Percentiles rank a stretch among this genome's conserved stretches.
phyloP scores from a whole-genome alignment of 495 filamentous ascomycete species.

The Penicillium atrosanguineum region DNA sequence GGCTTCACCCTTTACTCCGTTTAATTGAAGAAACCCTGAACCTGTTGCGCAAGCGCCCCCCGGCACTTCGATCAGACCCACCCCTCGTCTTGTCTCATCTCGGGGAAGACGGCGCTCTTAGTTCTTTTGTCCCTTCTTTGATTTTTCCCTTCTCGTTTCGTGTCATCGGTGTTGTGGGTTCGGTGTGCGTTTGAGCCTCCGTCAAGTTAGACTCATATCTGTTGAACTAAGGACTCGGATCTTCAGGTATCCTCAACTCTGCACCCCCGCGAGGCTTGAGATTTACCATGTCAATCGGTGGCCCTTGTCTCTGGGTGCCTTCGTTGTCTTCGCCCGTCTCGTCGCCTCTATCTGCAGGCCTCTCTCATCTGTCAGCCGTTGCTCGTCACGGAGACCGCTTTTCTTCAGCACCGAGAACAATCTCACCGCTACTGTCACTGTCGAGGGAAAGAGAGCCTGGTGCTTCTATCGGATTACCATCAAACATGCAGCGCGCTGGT shows the following conservation, averaged over 20 bases:
- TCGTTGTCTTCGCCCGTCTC: constrained; percentile 36
- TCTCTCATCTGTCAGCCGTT: constrained; percentile 31
- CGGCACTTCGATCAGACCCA: constrained; percentile 36
- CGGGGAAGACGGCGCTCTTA: constrained; percentile 15
- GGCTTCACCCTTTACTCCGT: constrained; percentile 25
- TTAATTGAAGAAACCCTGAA: constrained; percentile 28
- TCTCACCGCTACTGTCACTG: constrained; percentile 21
- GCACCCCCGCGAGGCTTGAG: neutral
- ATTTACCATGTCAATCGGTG: constrained; percentile 44
- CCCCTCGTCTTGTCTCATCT: constrained; percentile 25
- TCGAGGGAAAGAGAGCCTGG: constrained; percentile 24
- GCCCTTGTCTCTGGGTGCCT: constrained; percentile 43
- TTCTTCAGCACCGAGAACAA: constrained; percentile 21
- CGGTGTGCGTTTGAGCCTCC: constrained; percentile 3
- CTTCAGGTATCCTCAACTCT: neutral
- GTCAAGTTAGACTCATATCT: neutral
- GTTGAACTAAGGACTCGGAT: neutral
- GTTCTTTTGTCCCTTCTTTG: constrained; percentile 14
- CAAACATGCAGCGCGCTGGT: constrained; percentile 33
- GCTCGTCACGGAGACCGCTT: constrained; percentile 33
- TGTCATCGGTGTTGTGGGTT: constrained; percentile 7
- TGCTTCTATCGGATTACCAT: constrained; percentile 8
- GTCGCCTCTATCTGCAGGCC: constrained; percentile 36
- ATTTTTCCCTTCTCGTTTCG: constrained; percentile 4
- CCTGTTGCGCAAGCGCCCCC: constrained; percentile 32